Evolutionary conservation across 192 early-diverging fungal species (phyloP).

Genomic region (Chytriomyces sp.): DNA sequence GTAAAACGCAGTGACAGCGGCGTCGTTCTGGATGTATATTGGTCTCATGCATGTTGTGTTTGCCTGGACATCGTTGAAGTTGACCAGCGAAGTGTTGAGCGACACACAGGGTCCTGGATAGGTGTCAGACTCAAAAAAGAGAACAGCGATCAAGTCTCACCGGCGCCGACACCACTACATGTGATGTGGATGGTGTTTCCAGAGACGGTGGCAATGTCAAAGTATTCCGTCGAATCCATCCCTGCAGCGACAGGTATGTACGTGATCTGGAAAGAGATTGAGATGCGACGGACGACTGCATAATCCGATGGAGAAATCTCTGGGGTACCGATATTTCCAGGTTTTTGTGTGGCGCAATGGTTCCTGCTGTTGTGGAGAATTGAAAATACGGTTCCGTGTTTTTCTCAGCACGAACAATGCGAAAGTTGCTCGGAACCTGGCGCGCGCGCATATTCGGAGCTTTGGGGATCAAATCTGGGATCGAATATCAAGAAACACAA

Average conservation of each 20-base stretch:
- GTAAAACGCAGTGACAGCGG: constrained; percentile 48
- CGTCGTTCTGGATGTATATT: constrained; percentile 53
- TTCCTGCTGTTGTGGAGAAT: constrained; percentile 48
- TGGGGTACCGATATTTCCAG: constrained; percentile 44
- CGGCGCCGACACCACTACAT: constrained; percentile 51
- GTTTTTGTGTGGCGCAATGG: constrained; percentile 35
- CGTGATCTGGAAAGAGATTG: constrained; percentile 37
- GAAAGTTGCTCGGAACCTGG: constrained; percentile 62
- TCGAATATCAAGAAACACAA: background rate
- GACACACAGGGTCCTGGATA: constrained; percentile 50
- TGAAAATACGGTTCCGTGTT: constrained; percentile 56
- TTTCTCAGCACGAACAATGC: constrained; percentile 47
- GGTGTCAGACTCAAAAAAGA: background rate
- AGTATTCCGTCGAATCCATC: constrained; percentile 60
- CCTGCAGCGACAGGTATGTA: constrained; percentile 55
- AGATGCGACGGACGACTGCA: too few relatives aligned
- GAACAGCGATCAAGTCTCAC: constrained; percentile 13
- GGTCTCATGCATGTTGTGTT: constrained; percentile 46
- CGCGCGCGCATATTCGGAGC: too few relatives aligned
- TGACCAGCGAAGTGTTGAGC: constrained; percentile 54
- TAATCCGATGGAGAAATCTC: background rate
- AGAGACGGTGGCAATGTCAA: constrained; percentile 63
- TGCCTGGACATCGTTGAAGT: constrained; percentile 59
- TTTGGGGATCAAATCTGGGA: too few relatives aligned
- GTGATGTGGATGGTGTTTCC: constrained; percentile 57